These are phyloP conservation scores for Cryptosporidium parvum DNA, from an alignment of 169 alveolate genomes.

Conservation along the genomic window DNA sequence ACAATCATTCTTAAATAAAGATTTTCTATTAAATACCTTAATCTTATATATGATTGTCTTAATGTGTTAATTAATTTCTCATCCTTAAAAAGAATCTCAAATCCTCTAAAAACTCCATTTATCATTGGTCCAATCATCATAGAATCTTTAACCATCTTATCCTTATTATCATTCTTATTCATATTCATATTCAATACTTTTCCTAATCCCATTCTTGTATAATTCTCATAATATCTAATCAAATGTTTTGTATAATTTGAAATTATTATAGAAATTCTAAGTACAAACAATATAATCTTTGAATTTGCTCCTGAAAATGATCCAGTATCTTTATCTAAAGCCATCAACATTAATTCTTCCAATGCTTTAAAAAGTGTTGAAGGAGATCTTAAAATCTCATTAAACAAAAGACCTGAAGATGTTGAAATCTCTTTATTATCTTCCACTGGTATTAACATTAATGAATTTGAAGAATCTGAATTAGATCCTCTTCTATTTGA, in stretches of 20 bases:
- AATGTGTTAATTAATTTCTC: background rate
- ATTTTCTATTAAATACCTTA: constrained; percentile 53
- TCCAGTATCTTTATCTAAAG: constrained; percentile 79
- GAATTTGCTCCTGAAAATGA: constrained; percentile 60
- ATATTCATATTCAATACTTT: too few relatives aligned
- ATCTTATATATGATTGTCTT: constrained; percentile 5
- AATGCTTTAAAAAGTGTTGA: constrained; percentile 74
- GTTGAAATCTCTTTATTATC: constrained; percentile 76
- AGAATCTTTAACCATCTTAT: background rate
- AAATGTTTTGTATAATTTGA: constrained; percentile 65
- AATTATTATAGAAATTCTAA: constrained; percentile 60
- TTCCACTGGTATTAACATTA: constrained; percentile 5
- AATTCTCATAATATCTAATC: constrained; percentile 69
- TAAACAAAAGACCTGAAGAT: constrained; percentile 84
- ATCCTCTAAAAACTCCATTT: constrained; percentile 41
- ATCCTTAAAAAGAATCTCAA: constrained; percentile 23
- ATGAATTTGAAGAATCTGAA: background rate
- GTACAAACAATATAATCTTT: constrained; percentile 63
- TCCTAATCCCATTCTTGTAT: constrained; percentile 11
- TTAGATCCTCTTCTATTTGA: background rate
- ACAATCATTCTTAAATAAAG: constrained; percentile 57
- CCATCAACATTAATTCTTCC: constrained; percentile 75
- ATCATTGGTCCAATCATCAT: background rate
- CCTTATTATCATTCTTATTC: background rate
- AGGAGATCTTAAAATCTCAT: constrained; percentile 82